These are phyloP conservation scores for Colletotrichum sp. DNA, from an alignment of 2,329 filamentous ascomycete species.

Conservation along the genomic window DNA sequence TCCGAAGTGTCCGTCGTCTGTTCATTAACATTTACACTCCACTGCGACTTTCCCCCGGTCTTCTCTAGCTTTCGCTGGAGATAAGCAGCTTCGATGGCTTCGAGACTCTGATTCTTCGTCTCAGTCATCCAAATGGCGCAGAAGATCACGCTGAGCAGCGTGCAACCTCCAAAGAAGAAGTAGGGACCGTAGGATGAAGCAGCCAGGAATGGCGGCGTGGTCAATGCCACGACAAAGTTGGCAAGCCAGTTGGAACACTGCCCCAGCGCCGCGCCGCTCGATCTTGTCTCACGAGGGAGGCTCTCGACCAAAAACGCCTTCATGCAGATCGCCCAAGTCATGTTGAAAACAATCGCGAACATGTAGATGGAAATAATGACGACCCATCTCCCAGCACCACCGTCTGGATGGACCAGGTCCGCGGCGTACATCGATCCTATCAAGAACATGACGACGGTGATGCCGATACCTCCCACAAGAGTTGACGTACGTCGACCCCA, in stretches of 20 bases:
- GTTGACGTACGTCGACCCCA: conserved; percentile 61
- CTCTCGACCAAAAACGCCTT: conserved; percentile 59
- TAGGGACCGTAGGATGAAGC: conserved; percentile 45
- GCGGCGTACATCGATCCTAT: conserved; percentile 58
- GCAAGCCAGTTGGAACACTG: conserved; percentile 57
- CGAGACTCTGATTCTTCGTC: conserved; percentile 43
- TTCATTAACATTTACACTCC: not conserved
- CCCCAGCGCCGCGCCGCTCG: conserved; percentile 56
- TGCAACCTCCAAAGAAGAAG: conserved; percentile 47
- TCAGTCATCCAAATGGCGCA: conserved; percentile 45
- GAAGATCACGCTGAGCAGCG: conserved; percentile 37
- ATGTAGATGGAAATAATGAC: conserved; percentile 56
- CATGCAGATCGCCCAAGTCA: conserved; percentile 57
- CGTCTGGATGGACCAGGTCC: conserved; percentile 36
- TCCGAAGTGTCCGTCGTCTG: not conserved
- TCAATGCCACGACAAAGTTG: conserved; percentile 49
- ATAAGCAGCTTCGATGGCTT: conserved; percentile 33
- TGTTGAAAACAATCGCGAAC: conserved; percentile 48
- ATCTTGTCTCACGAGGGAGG: conserved; percentile 57
- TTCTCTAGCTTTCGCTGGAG: not conserved
- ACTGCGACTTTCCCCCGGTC: not conserved
- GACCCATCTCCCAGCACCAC: conserved; percentile 49
- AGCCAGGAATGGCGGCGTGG: conserved; percentile 44
- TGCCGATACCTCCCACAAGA: conserved; percentile 54
- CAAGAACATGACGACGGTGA: conserved; percentile 55